These are phyloP conservation scores for Blastosporella zonata DNA, from an alignment of 1,284 basidiomycete species.

Conservation along the genomic window DNA sequence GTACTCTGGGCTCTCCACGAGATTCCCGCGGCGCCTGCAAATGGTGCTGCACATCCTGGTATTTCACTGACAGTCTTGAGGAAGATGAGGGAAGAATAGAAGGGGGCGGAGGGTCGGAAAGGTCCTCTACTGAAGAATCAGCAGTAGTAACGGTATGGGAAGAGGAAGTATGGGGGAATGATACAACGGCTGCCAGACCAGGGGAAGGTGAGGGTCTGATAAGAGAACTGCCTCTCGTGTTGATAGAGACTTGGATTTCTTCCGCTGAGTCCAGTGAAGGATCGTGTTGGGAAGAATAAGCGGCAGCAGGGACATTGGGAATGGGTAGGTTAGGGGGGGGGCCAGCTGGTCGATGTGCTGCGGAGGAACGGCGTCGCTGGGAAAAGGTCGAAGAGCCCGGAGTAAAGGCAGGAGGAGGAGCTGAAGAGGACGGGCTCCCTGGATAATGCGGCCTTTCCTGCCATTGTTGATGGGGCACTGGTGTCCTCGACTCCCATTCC, in stretches of 20 bases:
- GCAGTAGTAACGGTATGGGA: slow-evolving; percentile 28
- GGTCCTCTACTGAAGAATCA: slow-evolving; percentile 44
- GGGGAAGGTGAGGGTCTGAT: slow-evolving; percentile 51
- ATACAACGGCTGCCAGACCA: slow-evolving; percentile 53
- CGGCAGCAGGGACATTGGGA: slow-evolving; percentile 48
- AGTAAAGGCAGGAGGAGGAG: slow-evolving; percentile 32
- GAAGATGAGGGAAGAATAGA: slow-evolving; percentile 43
- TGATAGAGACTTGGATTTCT: slow-evolving; percentile 22
- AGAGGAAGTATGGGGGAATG: slow-evolving; percentile 52
- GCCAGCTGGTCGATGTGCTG: slow-evolving; percentile 59
- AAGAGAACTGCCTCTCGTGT: slow-evolving; percentile 34
- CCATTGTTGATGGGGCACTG: slow-evolving; percentile 41
- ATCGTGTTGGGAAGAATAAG: slow-evolving; percentile 19
- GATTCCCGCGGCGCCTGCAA: slow-evolving; percentile 41
- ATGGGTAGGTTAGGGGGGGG: slow-evolving; percentile 77
- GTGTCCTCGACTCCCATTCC: slow-evolving; percentile 45
- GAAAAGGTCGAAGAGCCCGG: slow-evolving; percentile 29
- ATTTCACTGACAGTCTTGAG: slow-evolving; percentile 31
- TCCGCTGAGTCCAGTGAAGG: slow-evolving; percentile 21
- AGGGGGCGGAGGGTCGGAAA: slow-evolving; percentile 56
- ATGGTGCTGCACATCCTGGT: slow-evolving; percentile 36
- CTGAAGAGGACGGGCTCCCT: slow-evolving; percentile 34
- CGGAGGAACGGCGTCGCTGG: slow-evolving; percentile 64
- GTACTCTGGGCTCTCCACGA: slow-evolving; percentile 39
- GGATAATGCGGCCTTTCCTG: slow-evolving; percentile 34